Percentiles rank a stretch among this genome's conserved stretches.
phyloP scores from a whole-genome alignment of 352 stramenopile species.

The Globisporangium abappressorium region DNA sequence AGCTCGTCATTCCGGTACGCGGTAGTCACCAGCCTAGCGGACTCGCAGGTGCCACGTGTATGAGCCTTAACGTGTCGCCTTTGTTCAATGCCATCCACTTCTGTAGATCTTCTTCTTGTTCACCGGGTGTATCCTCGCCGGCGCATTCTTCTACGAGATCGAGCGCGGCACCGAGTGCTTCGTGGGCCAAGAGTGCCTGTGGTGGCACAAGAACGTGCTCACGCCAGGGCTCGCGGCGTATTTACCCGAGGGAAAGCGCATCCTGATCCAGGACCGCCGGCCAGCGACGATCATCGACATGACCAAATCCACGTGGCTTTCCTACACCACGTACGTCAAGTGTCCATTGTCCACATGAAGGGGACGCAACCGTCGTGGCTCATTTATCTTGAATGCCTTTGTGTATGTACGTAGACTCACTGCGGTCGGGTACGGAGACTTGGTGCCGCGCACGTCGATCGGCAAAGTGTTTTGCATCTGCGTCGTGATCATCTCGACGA shows the following conservation, averaged over 20 bases:
- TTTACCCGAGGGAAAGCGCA: slow-evolving; percentile 51
- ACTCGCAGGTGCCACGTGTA: background rate
- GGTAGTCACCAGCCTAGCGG: background rate
- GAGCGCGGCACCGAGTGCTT: slow-evolving; percentile 70
- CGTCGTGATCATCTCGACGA: slow-evolving; percentile 58
- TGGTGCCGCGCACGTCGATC: slow-evolving; percentile 55
- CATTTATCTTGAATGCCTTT: background rate
- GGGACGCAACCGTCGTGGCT: background rate
- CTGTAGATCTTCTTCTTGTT: slow-evolving; percentile 75
- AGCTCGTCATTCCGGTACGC: slow-evolving; percentile 59
- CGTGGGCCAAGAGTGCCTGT: slow-evolving; percentile 48
- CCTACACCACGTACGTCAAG: slow-evolving; percentile 48
- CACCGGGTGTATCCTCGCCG: slow-evolving; percentile 56
- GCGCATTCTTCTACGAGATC: slow-evolving; percentile 69
- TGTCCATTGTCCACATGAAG: background rate
- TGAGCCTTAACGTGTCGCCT: background rate
- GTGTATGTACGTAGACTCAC: slow-evolving; percentile 37
- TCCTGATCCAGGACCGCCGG: slow-evolving; percentile 59
- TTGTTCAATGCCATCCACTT: background rate
- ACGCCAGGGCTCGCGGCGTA: slow-evolving; percentile 33
- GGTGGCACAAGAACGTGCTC: slow-evolving; percentile 56
- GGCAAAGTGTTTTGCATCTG: slow-evolving; percentile 64
- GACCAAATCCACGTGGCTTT: slow-evolving; percentile 68
- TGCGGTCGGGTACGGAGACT: slow-evolving; percentile 73
- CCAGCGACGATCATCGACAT: slow-evolving; percentile 59